Evolutionary conservation across 2,329 filamentous ascomycete genomes (phyloP), one percentile per base, ranked within the genome.

Genomic region (Lecanicillium sp.): DNA sequence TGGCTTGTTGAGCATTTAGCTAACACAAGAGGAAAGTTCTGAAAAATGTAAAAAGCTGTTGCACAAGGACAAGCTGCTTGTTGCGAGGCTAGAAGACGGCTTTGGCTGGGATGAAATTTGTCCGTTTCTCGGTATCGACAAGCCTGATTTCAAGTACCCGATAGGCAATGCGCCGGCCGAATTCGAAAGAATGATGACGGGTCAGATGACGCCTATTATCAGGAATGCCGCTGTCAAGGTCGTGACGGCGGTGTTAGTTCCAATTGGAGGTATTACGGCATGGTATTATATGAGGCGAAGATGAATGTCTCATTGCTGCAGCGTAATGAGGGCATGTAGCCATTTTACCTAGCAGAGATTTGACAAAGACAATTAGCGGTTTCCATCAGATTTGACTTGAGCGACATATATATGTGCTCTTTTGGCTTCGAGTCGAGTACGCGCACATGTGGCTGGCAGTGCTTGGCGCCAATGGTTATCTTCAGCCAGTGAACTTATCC

Each of bases 61-160:
- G 15, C 57, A 57, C 1, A 35, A 47, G 4, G 51, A 55, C 13
- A 45, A 48, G 22, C 43, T 62, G 16, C 46, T 56, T n/a, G 43
- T 48, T 4, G 44, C 52, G 28, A 55, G 49, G 28, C 47, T 62
- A 2, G 58, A 62, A 40, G 52, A 60, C 29, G 57, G 52, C 2
- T 55, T 59, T 13, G 56, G 55, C 9, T 60, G 57, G 58, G 56
- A 60, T 37, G 42, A 61, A 29, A 54, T 62, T 3, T 62, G 59
- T 29, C 50, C 52, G 2, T 57, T 57, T 35, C 41, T 62, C 2
- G 54, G 45, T 4, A 37, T 51, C 8, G 43, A 52, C 0, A 53
- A 59, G 22, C 59, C 58, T 2, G 42, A 51, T 3, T 41, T 44
- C 25, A 48, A 44, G 1, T 59, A 59, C 40, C 56, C 52, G 27